Percentiles rank a stretch among this genome's conserved stretches.
These are phyloP conservation scores for Endocalyx cinctus DNA, from an alignment of 2,329 filamentous ascomycete species.

Conservation along the genomic window DNA sequence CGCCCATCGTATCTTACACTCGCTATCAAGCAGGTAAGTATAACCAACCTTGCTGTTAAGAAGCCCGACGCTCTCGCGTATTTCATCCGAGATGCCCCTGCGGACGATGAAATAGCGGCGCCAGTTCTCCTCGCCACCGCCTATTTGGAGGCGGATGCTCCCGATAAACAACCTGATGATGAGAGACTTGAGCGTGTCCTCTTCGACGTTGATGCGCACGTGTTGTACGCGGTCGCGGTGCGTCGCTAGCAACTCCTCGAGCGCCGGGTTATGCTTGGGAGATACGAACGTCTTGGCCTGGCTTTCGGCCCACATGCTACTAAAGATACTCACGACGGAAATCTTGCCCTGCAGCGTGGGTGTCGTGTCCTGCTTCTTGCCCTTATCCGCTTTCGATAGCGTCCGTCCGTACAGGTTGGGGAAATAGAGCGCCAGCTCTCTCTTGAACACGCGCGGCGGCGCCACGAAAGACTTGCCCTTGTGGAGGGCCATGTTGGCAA, in stretches of 20 bases:
- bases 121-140: slow-evolving; percentile 51
- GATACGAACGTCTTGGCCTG: slow-evolving; percentile 73
- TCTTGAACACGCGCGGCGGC: slow-evolving; percentile 78
- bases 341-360: slow-evolving; percentile 67
- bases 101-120: slow-evolving; percentile 58
- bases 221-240: slow-evolving; percentile 59
- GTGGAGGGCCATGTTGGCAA: slow-evolving; percentile 75
- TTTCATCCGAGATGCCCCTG: slow-evolving; percentile 54
- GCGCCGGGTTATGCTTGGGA: slow-evolving; percentile 60
- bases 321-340: slow-evolving; percentile 76
- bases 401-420: slow-evolving; percentile 85
- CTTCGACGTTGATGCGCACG: slow-evolving; percentile 85
- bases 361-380: slow-evolving; percentile 64
- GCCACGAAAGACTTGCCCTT: slow-evolving; percentile 90
- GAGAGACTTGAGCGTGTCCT: slow-evolving; percentile 65
- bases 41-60: slow-evolving; percentile 92
- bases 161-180: slow-evolving; percentile 54
- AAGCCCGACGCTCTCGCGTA: slow-evolving; percentile 61
- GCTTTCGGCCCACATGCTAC: slow-evolving; percentile 76
- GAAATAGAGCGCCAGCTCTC: slow-evolving; percentile 81
- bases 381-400: slow-evolving; percentile 54
- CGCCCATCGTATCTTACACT: slow-evolving; percentile 91
- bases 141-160: slow-evolving; percentile 45
- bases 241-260: slow-evolving; percentile 57
- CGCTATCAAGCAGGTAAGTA: slow-evolving; percentile 81